Evolutionary conservation across 768 basidiomycete species (phyloP).

Genomic region (Suillus discolor): DNA sequence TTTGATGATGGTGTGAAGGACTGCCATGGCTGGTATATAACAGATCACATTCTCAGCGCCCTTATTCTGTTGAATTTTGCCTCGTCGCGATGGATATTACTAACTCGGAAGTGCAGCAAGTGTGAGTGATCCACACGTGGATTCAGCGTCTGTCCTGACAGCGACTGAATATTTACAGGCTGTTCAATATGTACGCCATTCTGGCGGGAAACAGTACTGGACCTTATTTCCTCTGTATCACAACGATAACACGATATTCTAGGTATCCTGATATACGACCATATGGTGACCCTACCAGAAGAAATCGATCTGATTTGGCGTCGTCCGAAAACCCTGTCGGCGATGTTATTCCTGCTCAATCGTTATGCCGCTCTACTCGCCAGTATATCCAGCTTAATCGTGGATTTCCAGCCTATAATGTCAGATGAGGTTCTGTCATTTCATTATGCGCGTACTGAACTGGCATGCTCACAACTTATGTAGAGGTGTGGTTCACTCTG

Average conservation of each 20-base stretch:
- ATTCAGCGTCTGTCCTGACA: not conserved
- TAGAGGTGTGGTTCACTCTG: constrained; percentile 10
- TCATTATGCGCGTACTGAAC: not conserved
- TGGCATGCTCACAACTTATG: not conserved
- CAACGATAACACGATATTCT: not conserved
- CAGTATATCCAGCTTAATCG: constrained; percentile 33
- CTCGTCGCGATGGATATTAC: not conserved
- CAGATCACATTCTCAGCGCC: not conserved
- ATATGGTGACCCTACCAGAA: constrained; percentile 29
- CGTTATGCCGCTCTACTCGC: constrained; percentile 51
- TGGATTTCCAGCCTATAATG: constrained; percentile 24
- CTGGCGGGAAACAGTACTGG: constrained; percentile 7
- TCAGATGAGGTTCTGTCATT: constrained; percentile 10
- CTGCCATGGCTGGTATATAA: not conserved
- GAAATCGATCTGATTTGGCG: constrained; percentile 51
- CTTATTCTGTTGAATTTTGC: not conserved
- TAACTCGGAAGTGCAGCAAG: constrained; percentile 7
- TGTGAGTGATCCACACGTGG: not conserved
- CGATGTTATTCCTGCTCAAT: constrained; percentile 50
- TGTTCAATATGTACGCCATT: constrained; percentile 1
- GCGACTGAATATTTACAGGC: not conserved
- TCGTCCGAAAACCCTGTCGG: constrained; percentile 38
- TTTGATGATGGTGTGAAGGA: not conserved
- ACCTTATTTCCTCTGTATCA: not conserved
- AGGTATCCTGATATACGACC: constrained; percentile 35